Conservation (phyloP, 352 stramenopile genomes). For the Phytophthora niederhauseri region DNA sequence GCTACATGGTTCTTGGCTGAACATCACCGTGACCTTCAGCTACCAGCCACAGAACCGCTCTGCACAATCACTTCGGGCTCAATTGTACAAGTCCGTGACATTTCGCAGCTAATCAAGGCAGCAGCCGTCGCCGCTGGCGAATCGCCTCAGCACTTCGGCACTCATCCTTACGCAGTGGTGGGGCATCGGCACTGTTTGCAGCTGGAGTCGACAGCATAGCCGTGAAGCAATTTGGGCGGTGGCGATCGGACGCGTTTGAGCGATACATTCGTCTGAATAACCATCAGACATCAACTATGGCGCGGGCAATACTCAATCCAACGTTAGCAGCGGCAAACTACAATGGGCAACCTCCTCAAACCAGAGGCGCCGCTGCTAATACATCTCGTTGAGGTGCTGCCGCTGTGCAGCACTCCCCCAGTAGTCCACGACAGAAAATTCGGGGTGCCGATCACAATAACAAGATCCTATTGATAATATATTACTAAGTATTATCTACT, state of each 20-base stretch:
- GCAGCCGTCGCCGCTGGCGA: background rate
- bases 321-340: slow-evolving; percentile 3
- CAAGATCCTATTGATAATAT: no score
- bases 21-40: background rate
- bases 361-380: background rate
- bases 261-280: slow-evolving; percentile 1
- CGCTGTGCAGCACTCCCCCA: background rate
- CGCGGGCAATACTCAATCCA: background rate
- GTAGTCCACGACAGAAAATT: background rate
- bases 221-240: background rate
- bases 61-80: background rate
- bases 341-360: slow-evolving; percentile 10
- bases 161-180: background rate
- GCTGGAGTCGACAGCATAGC: background rate
- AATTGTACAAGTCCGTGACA: slow-evolving; percentile 8
- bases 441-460: no score
- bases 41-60: background rate
- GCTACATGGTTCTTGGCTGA: background rate
- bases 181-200: background rate
- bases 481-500: no score
- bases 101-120: background rate
- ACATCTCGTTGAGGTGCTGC: background rate
- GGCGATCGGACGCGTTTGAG: background rate
- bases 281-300: slow-evolving; percentile 3
- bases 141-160: background rate